phyloP scores from a whole-genome alignment of 1,284 basidiomycete species.

The Rhodotorula sp. region DNA sequence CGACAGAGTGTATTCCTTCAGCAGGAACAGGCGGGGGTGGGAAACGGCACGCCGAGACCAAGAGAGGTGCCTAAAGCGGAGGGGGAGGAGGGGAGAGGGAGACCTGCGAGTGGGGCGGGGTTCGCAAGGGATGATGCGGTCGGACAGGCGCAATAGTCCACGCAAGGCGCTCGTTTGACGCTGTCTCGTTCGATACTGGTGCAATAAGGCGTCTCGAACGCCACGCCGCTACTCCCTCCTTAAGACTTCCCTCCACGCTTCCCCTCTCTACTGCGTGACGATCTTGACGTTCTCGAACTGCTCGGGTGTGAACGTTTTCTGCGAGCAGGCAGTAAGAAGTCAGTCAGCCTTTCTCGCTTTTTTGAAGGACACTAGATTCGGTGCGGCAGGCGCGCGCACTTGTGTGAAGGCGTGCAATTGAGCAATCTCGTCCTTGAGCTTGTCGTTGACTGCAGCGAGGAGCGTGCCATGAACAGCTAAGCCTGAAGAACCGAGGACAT shows the following conservation, averaged over 20 bases:
- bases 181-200: no score
- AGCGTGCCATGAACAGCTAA: background rate
- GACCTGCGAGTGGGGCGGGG: background rate
- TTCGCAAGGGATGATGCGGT: background rate
- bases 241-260: no score
- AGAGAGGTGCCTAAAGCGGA: background rate
- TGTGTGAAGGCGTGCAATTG: constrained; percentile 52
- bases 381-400: background rate
- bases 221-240: background rate
- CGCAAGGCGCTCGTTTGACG: no score
- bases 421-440: constrained; percentile 51
- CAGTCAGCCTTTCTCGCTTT: background rate
- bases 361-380: no score
- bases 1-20: constrained; percentile 28
- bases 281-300: constrained; percentile 37
- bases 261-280: background rate
- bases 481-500: no score
- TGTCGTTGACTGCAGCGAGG: constrained; percentile 47
- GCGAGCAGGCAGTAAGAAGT: background rate
- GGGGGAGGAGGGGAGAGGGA: background rate
- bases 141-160: background rate
- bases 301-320: constrained; percentile 38
- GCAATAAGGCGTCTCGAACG: no score
- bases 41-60: background rate
- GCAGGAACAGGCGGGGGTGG: background rate